A percentile compares a stretch with the other conserved stretches of the same genome.
Evolutionary conservation across 306 rosid species (phyloP).

Genomic region (Prunus mira): DNA sequence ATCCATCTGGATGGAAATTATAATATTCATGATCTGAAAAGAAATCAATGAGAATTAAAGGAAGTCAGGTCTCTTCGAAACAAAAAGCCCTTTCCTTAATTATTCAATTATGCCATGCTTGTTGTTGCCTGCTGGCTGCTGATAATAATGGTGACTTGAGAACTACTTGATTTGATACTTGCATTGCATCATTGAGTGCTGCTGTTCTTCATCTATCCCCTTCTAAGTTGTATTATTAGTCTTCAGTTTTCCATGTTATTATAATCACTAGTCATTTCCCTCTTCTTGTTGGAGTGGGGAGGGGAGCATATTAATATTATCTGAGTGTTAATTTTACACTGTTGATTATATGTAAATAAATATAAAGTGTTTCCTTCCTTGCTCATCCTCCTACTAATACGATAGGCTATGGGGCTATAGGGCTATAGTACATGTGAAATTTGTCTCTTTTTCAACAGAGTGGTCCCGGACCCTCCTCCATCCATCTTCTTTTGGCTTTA

Average conservation of each 20-base stretch:
- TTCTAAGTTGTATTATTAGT: too few species aligned
- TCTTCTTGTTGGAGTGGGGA: background rate
- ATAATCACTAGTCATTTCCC: too few species aligned
- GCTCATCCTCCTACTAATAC: slow-evolving; percentile 3
- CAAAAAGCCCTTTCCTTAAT: background rate
- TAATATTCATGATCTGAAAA: background rate
- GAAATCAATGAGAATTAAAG: background rate
- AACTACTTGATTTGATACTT: slow-evolving; percentile 28
- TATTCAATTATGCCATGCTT: background rate
- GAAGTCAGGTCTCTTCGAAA: background rate
- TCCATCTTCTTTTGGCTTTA: background rate
- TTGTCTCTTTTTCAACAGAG: slow-evolving; percentile 15
- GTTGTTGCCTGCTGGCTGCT: slow-evolving; percentile 6
- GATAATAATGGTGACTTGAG: slow-evolving; percentile 16
- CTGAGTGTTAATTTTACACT: background rate
- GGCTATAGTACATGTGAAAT: slow-evolving; percentile 10
- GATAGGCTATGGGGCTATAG: too few species aligned
- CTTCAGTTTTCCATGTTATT: too few species aligned
- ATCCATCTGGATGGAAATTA: background rate
- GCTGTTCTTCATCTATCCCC: background rate
- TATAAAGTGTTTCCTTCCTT: slow-evolving; percentile 4
- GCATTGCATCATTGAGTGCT: background rate
- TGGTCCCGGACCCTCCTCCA: background rate
- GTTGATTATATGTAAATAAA: background rate
- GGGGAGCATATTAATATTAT: background rate